Conservation (phyloP, 768 basidiomycete genomes). For the Baorangia bicolor region DNA sequence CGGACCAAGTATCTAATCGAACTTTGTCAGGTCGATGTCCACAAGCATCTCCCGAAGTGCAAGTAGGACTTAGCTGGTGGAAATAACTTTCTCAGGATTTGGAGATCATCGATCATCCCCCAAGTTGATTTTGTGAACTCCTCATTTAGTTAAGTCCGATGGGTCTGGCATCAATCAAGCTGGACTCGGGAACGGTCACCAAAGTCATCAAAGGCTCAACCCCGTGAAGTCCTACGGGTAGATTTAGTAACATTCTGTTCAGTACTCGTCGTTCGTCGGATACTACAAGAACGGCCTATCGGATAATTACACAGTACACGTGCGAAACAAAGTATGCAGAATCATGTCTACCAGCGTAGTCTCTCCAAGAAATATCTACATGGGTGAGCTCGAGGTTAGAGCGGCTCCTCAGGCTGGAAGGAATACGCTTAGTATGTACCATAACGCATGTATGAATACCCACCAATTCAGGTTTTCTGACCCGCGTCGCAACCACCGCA, state of each 20-base stretch:
- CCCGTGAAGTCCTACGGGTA: background rate
- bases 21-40: too few relatives aligned
- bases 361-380: background rate
- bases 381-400: background rate
- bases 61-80: too few relatives aligned
- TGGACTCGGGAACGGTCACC: background rate
- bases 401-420: background rate
- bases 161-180: background rate
- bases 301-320: background rate
- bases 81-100: too few relatives aligned
- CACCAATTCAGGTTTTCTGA: background rate
- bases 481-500: constrained; percentile 1
- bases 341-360: background rate
- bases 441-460: background rate
- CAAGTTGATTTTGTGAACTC: too few relatives aligned
- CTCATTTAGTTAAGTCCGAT: background rate
- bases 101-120: too few relatives aligned
- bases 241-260: background rate
- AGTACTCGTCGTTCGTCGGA: background rate
- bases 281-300: background rate
- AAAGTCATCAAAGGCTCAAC: background rate
- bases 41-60: too few relatives aligned
- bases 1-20: too few relatives aligned
- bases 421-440: background rate
- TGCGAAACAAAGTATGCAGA: background rate